Conservation (phyloP, 192 early-diverging fungal genomes). For the Coemansia sp. region DNA sequence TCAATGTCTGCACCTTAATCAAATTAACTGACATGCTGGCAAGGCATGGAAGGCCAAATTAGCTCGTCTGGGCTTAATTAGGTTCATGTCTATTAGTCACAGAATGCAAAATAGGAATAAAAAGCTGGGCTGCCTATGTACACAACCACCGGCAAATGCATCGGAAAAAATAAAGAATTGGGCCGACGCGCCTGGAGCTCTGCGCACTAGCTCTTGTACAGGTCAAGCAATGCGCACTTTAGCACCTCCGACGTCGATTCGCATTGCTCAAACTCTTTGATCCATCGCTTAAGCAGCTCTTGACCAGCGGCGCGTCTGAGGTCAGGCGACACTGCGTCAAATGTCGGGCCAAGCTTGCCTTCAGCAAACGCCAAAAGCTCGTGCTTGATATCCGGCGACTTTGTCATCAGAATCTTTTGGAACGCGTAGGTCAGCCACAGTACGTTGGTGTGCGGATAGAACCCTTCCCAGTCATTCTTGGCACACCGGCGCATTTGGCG, state of each 20-base stretch:
- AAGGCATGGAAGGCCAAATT: no score
- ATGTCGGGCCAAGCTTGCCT: slow-evolving; percentile 35
- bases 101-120: no score
- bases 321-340: slow-evolving; percentile 16
- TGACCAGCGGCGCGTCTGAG: slow-evolving; percentile 36
- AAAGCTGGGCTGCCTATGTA: no score
- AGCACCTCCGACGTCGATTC: slow-evolving; percentile 43
- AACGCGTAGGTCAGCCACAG: slow-evolving; percentile 46
- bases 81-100: no score
- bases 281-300: slow-evolving; percentile 47
- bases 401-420: slow-evolving; percentile 49
- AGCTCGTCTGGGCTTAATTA: no score
- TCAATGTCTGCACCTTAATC: no score
- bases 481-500: slow-evolving; percentile 58
- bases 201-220: slow-evolving; percentile 41
- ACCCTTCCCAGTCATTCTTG: slow-evolving; percentile 34
- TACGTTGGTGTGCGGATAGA: slow-evolving; percentile 47
- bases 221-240: slow-evolving; percentile 43
- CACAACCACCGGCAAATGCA: no score
- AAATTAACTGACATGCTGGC: no score
- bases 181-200: no score
- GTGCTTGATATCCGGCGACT: slow-evolving; percentile 29
- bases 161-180: no score
- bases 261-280: slow-evolving; percentile 48
- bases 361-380: slow-evolving; percentile 43